These are phyloP conservation scores for Pythium phragmitis DNA, from an alignment of 352 stramenopile genomes.

Conservation along the genomic window DNA sequence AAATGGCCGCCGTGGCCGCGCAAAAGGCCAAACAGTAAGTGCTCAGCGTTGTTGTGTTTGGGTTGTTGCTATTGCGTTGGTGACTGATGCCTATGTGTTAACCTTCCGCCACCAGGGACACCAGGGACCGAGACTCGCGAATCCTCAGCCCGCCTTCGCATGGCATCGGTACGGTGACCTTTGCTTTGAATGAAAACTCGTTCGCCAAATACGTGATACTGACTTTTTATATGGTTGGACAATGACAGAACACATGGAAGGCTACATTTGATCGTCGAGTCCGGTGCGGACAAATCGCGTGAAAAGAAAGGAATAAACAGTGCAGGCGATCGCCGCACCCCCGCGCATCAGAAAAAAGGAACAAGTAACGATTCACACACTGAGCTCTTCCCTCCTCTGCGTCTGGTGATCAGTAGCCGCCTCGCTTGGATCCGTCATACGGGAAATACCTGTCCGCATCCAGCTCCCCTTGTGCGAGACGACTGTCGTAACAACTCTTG, in stretches of 20 bases:
- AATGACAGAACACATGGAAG: slow-evolving; percentile 53
- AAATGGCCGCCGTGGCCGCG: slow-evolving; percentile 40
- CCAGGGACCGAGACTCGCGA: slow-evolving; percentile 23
- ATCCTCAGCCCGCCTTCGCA: slow-evolving; percentile 30
- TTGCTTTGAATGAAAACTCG: background rate
- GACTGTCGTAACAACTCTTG: slow-evolving; percentile 28
- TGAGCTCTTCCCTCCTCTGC: background rate
- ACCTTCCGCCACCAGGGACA: background rate
- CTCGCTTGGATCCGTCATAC: slow-evolving; percentile 52
- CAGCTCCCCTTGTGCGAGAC: background rate
- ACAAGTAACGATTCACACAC: background rate
- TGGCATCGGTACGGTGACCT: slow-evolving; percentile 22
- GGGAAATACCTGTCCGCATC: slow-evolving; percentile 33
- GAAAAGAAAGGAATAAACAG: background rate
- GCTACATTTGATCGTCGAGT: slow-evolving; percentile 46
- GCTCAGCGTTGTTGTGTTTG: background rate
- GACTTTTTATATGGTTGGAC: too few species aligned
- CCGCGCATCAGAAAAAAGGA: background rate
- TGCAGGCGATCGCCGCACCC: background rate
- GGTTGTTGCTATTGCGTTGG: background rate
- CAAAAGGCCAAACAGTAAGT: slow-evolving; percentile 43
- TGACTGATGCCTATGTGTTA: background rate
- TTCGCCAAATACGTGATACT: background rate
- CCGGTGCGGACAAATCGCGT: background rate
- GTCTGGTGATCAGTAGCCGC: slow-evolving; percentile 16